Percentiles rank a stretch among this genome's conserved stretches.
These are phyloP conservation scores for Metschnikowia similis DNA, from an alignment of 805 yeast species.

Conservation along the genomic window DNA sequence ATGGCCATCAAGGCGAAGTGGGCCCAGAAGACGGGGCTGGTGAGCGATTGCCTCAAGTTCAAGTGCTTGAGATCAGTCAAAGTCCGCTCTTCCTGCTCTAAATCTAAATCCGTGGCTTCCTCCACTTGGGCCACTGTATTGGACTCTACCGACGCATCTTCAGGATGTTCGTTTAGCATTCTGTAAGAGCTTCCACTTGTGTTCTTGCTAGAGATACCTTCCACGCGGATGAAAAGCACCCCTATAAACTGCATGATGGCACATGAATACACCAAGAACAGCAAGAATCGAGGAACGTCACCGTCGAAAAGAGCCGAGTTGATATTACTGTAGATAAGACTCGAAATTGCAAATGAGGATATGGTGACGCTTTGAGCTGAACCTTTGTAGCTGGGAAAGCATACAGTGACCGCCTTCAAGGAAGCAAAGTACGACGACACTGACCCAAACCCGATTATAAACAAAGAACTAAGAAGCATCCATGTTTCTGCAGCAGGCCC, in stretches of 20 bases:
- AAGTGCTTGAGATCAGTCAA: constrained; percentile 13
- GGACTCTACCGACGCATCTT: neutral
- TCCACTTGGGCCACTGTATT: neutral
- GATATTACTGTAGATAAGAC: constrained; percentile 23
- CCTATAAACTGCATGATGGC: constrained; percentile 26
- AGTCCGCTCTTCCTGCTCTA: neutral
- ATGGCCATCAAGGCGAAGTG: constrained; percentile 29
- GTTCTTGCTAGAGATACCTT: constrained; percentile 17
- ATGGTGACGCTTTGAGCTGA: constrained; percentile 35
- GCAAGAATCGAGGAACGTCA: constrained; percentile 21
- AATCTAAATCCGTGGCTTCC: neutral
- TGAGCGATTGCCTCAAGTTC: constrained; percentile 20
- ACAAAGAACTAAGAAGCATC: constrained; percentile 24
- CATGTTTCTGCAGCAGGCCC: constrained; percentile 18
- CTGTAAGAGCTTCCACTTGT: neutral
- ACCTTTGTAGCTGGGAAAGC: constrained; percentile 30
- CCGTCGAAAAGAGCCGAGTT: constrained; percentile 20
- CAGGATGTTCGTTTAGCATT: neutral
- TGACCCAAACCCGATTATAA: constrained; percentile 30
- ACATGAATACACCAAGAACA: constrained; percentile 21
- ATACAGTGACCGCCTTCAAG: constrained; percentile 31
- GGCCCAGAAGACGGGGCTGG: constrained; percentile 28
- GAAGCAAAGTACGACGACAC: constrained; percentile 32
- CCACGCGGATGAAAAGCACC: constrained; percentile 28
- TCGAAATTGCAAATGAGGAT: constrained; percentile 35